Conservation (phyloP, 805 yeast genomes). For the Yarrowia keelungensis region DNA sequence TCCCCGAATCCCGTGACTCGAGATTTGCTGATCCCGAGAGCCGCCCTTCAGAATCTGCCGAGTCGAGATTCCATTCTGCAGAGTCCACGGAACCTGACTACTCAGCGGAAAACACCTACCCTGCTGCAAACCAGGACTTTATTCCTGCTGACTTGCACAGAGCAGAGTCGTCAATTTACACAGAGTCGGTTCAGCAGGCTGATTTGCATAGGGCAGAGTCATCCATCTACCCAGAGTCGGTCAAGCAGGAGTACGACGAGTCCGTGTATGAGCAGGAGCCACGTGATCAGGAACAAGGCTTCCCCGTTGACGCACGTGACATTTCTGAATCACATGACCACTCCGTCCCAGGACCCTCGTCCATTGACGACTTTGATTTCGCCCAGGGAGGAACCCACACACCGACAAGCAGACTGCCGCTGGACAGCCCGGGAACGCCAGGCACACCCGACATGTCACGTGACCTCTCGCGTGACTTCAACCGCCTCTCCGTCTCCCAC, state of each 20-base stretch:
- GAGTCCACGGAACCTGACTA: background rate
- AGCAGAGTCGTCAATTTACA: background rate
- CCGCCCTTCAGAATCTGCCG: background rate
- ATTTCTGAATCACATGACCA: background rate
- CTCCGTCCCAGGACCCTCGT: background rate
- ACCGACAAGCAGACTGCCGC: background rate
- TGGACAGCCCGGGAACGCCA: background rate
- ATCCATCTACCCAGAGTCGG: background rate
- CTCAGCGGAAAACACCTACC: background rate
- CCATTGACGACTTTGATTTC: constrained; percentile 13
- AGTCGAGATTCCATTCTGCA: background rate
- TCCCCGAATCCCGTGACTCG: background rate
- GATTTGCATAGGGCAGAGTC: background rate
- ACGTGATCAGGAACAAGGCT: background rate
- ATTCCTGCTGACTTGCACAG: background rate
- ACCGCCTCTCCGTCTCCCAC: constrained; percentile 5
- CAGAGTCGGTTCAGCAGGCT: background rate
- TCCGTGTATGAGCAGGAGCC: too few relatives aligned
- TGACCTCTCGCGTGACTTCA: constrained; percentile 10
- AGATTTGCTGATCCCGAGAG: background rate
- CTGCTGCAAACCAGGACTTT: background rate
- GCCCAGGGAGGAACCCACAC: background rate
- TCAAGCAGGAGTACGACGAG: too few relatives aligned
- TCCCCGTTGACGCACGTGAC: too few relatives aligned
- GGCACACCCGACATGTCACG: background rate